phyloP scores from a whole-genome alignment of 805 yeast genomes.

The Millerago galiae region DNA sequence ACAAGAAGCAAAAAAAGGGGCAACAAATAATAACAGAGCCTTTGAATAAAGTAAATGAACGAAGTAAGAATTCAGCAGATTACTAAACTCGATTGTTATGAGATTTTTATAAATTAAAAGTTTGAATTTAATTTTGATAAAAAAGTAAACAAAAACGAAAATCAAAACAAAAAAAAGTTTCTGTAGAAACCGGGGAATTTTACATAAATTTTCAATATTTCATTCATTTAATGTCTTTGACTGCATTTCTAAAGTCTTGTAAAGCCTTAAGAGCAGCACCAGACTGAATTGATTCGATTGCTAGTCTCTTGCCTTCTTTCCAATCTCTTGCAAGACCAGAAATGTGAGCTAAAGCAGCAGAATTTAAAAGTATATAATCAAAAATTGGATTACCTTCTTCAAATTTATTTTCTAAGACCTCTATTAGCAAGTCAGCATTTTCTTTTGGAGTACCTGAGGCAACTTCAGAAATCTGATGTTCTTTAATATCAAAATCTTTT shows the following conservation, averaged over 20 bases:
- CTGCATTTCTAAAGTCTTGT: conserved; percentile 40
- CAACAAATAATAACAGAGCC: too few relatives aligned
- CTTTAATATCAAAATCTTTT: conserved; percentile 71
- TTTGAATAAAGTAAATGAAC: too few relatives aligned
- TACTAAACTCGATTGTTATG: too few relatives aligned
- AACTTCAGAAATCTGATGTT: conserved; percentile 63
- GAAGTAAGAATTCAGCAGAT: too few relatives aligned
- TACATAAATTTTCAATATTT: too few relatives aligned
- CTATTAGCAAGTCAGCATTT: conserved; percentile 57
- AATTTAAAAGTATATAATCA: conserved; percentile 86
- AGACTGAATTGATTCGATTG: conserved; percentile 56
- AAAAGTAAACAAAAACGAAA: background rate
- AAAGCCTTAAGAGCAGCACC: conserved; percentile 66
- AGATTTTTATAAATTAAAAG: too few relatives aligned
- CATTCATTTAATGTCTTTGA: background rate
- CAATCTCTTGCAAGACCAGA: conserved; percentile 63
- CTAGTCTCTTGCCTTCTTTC: conserved; percentile 72
- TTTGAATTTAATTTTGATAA: too few relatives aligned
- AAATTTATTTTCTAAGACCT: conserved; percentile 38
- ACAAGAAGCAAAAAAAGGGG: too few relatives aligned
- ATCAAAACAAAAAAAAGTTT: too few relatives aligned
- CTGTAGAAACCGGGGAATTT: background rate
- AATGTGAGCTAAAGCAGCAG: conserved; percentile 81
- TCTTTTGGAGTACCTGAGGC: conserved; percentile 82
- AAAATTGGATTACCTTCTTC: conserved; percentile 56